Percentiles rank a stretch among this genome's conserved stretches.
Conservation (phyloP, 2,329 filamentous ascomycete genomes). For the Aspergillus bombycis region DNA sequence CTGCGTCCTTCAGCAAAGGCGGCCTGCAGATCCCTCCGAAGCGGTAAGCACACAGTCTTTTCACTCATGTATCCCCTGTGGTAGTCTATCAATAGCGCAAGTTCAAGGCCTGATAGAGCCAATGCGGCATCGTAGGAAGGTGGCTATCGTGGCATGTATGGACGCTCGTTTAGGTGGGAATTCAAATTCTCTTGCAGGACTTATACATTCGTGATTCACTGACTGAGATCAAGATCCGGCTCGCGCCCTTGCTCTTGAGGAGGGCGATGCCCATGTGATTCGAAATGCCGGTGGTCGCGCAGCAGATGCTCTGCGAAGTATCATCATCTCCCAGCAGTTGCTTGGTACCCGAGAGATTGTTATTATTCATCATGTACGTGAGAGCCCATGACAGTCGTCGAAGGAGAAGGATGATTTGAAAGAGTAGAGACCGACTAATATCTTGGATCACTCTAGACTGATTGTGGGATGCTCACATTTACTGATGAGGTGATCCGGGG, state of each 20-base stretch:
- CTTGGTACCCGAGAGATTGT: constrained; percentile 76
- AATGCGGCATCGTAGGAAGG: neutral
- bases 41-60: constrained; percentile 44
- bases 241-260: constrained; percentile 68
- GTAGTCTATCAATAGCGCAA: neutral
- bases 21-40: constrained; percentile 69
- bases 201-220: neutral
- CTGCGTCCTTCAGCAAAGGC: constrained; percentile 65
- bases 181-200: neutral
- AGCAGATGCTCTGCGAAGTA: constrained; percentile 70
- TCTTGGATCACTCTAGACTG: constrained; percentile 47
- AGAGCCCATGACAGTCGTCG: neutral
- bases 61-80: neutral
- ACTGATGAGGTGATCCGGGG: constrained; percentile 64
- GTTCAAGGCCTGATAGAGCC: neutral
- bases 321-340: constrained; percentile 78
- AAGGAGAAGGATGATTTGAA: neutral
- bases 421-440: neutral
- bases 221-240: constrained; percentile 58
- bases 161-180: constrained; percentile 62
- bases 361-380: constrained; percentile 53
- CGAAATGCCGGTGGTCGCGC: constrained; percentile 72
- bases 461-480: constrained; percentile 72
- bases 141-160: constrained; percentile 71
- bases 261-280: constrained; percentile 79